Conservation (phyloP, 441 rosid species). For the Syzygium syzygioides region DNA sequence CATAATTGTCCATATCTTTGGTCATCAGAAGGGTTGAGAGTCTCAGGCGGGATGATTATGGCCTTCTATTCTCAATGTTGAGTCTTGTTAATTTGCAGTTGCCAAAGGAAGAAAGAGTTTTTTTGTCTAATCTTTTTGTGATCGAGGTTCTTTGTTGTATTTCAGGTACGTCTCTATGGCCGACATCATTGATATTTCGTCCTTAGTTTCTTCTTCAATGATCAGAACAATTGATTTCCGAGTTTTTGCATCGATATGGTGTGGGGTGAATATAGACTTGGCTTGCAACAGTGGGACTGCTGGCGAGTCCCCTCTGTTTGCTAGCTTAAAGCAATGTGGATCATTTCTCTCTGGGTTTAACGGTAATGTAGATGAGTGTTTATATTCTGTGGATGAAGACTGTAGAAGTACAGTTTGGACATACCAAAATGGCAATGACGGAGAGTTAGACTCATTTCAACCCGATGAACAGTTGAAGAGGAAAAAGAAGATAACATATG, state of each 20-base stretch:
- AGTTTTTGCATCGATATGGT: conserved; percentile 64
- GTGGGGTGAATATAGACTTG: conserved; percentile 40
- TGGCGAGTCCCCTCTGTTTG: conserved; percentile 23
- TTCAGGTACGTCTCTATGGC: conserved; percentile 77
- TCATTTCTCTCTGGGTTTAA: conserved; percentile 48
- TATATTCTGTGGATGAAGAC: conserved; percentile 67
- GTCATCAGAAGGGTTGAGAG: neutral
- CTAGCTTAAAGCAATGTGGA: conserved; percentile 62
- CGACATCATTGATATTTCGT: conserved; percentile 69
- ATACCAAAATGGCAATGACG: conserved; percentile 43
- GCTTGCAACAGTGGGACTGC: conserved; percentile 35
- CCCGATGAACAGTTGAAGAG: conserved; percentile 75
- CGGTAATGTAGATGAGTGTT: conserved; percentile 55
- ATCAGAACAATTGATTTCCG: conserved; percentile 66
- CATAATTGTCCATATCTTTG: neutral
- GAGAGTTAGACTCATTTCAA: conserved; percentile 63
- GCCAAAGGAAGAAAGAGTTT: neutral
- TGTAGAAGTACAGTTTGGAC: conserved; percentile 88
- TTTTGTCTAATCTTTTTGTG: neutral
- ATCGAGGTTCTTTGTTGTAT: neutral
- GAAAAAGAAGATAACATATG: conserved; percentile 57
- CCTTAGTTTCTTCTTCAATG: conserved; percentile 51
- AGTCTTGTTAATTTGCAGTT: neutral
- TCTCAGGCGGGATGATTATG: neutral
- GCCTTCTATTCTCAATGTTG: neutral